Conservation (phyloP, 106 monocot species). For the Hemerocallis citrina region DNA sequence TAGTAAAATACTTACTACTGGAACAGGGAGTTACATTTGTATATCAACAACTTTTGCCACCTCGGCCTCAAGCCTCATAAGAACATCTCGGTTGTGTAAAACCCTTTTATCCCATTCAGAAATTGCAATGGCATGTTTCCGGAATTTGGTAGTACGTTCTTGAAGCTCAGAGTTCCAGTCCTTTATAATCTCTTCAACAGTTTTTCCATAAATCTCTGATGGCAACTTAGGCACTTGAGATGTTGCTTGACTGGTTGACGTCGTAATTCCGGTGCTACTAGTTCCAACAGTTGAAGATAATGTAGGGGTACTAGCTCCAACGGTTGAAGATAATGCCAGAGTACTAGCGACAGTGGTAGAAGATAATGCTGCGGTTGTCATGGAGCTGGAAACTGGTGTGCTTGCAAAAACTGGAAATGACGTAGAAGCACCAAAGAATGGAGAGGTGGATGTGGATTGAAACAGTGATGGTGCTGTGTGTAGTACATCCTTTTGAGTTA, state of each 20-base stretch:
- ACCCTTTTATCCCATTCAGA: conserved; percentile 94
- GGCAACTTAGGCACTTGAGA: conserved; percentile 59
- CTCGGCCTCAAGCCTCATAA: conserved; percentile 90
- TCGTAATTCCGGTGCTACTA: conserved; percentile 3
- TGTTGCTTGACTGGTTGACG: conserved; percentile 16
- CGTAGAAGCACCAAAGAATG: not conserved
- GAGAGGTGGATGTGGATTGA: conserved; percentile 8
- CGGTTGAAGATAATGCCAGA: conserved; percentile 6
- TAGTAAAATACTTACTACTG: no score
- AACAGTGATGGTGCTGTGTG: no score
- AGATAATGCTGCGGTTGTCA: conserved; percentile 5
- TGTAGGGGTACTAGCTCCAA: conserved; percentile 4
- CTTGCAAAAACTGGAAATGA: conserved; percentile 2
- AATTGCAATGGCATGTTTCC: conserved; percentile 70
- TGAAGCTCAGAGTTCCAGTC: conserved; percentile 90
- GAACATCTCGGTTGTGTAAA: conserved; percentile 75
- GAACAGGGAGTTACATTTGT: no score
- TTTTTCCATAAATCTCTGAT: conserved; percentile 83
- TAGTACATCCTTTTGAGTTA: no score
- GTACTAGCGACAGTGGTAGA: no score
- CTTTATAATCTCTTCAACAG: conserved; percentile 93
- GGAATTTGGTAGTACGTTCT: conserved; percentile 77
- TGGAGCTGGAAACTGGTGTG: conserved; percentile 3
- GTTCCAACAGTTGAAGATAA: conserved; percentile 13
- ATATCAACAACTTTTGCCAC: no score